Base-by-base conservation (phyloP, 768 basidiomycete species). In the Leccinum disarticulatum region DNA sequence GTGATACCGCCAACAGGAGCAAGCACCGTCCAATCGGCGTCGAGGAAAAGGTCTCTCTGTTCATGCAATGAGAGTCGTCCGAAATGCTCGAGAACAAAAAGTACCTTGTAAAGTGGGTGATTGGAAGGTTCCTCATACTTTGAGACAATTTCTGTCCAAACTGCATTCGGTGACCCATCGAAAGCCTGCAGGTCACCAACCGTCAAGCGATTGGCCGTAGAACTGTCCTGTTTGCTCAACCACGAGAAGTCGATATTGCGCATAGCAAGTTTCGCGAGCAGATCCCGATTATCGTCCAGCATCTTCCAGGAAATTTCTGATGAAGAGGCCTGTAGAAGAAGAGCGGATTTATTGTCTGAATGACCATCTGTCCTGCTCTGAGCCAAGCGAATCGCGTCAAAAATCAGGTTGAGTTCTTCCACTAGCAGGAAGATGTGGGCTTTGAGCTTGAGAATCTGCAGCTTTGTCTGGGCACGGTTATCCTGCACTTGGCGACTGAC, bases 1-100 rank as follows among this genome's bases (percentile, higher is more conserved):
- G 88, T 84, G 64, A 98, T 97, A 13, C 95, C 95, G 19, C 94
- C 95, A 25, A 98, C 94, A 15, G 94, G 91, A 1, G 93, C 84
- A n/a, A 93, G 77, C 27, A 91, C 82, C 4, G 81, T 85, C 95
- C 94, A 96, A 57, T 86, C 83, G 2, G 87, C 88, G 1, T 86
- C 77, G 19, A 88, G 78, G 72, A 96, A 95, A 25, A 93, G 73
- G 15, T 87, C 85, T 59, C 80, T 79, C 88, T 92, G 63, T 64
- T 36, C 58, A 17, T 55, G 50, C 33, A 35, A 14, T 68, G 49
- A 65, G 41, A 58, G 49, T 17, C 13, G 53, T 46, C 60, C 46
- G 56, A 17, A 30, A 7, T 19, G n/a, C 15, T 2, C 54, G 25
- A 17, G 50, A 22, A 27, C 14, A 27, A 28, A 31, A 52, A 70